Base-by-base conservation (phyloP, 23 red algal genomes). In the Agarophyton chilense region DNA sequence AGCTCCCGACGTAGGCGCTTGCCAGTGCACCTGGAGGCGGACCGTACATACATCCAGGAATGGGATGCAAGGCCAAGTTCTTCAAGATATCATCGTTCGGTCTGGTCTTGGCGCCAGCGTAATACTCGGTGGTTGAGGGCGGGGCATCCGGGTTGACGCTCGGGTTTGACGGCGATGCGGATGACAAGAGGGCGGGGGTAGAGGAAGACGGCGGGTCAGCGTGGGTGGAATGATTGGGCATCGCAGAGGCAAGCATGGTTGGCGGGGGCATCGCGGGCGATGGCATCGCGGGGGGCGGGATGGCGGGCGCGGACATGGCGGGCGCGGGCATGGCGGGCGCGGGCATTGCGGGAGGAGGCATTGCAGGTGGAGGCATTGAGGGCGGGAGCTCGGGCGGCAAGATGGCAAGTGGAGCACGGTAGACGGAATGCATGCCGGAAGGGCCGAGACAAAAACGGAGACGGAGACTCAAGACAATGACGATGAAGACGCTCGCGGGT, bases 1-100 rank as follows among this genome's bases (percentile, higher is more conserved):
- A 92, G 52, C 72, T 92, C 22, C 89, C 89, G 18, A 92, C 89
- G 32, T 84, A 58, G 49, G 54, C 74, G 1, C 28, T 87, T 4
- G 82, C 18, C 7, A 87, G 42, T 14, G 82, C 42, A 28, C 50
- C 82, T 29, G 73, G 64, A 2, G 51, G 50, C 26, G 49, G 32
- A 32, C 85, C 67, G 58, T 60, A 63, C 2, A 63, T 11, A 9
- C 26, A 34, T 18, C 61, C 85, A 10, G 41, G 33, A 39, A 51
- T 78, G 51, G 51, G 72, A 32, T 53, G 47, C 18, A 62, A 34
- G 2, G 3, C 43, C 28, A 71, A 24, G 39, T 45, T 53, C n/a
- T 74, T 52, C 17, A 53, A 18, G 38, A 58, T 43, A 28, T 58
- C 56, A 33, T 74, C 68, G 41, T 74, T 74, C 40, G 53, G 61